Conservation (phyloP, 2,329 filamentous ascomycete genomes). For the Cladophialophora immunda region DNA sequence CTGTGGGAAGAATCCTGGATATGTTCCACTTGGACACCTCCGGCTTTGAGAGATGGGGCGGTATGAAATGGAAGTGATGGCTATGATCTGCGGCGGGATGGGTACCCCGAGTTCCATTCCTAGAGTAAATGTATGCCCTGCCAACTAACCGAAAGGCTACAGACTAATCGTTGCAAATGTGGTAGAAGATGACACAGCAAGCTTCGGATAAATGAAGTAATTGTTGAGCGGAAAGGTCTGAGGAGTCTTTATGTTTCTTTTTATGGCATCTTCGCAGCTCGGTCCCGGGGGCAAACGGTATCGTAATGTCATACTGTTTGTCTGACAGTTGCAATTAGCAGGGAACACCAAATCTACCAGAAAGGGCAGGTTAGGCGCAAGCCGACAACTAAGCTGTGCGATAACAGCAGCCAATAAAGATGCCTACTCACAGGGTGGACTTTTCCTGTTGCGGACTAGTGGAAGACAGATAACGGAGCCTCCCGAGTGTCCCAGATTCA, state of each 20-base stretch:
- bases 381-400: background rate
- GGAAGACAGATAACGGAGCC: background rate
- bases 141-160: no score
- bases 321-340: background rate
- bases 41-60: slow-evolving; percentile 52
- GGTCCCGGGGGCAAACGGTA: background rate
- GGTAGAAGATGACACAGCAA: no score
- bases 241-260: no score
- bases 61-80: background rate
- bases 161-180: no score
- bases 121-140: no score
- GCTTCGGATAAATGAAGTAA: no score
- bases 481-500: background rate
- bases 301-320: background rate
- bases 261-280: no score
- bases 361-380: background rate
- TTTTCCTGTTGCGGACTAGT: background rate
- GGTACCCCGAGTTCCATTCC: no score
- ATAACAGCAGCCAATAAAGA: background rate
- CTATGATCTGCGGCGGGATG: no score
- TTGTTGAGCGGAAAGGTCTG: no score
- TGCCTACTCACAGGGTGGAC: background rate
- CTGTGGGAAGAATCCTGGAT: slow-evolving; percentile 58
- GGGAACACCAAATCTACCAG: no score
- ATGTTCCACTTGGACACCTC: slow-evolving; percentile 54